Evolutionary conservation across 495 filamentous ascomycete species (phyloP).

Genomic region (Venustampulla echinocandica): DNA sequence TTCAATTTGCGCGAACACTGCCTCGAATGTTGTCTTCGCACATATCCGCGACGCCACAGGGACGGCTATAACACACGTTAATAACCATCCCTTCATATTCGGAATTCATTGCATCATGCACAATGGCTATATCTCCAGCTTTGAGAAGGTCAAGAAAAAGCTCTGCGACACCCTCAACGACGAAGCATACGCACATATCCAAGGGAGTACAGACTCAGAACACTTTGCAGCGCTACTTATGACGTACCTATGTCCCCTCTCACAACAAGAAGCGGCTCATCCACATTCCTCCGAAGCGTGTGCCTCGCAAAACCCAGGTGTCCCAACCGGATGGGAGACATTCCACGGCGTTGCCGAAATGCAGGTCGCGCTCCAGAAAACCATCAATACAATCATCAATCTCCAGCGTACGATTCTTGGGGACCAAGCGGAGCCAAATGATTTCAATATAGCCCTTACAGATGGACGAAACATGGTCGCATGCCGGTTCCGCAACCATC

Average conservation of each 20-base stretch:
- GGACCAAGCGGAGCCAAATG: constrained; percentile 28
- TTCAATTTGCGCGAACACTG: constrained; percentile 33
- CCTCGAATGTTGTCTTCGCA: constrained; percentile 32
- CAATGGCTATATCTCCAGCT: constrained; percentile 38
- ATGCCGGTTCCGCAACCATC: constrained; percentile 38
- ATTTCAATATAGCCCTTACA: constrained; percentile 34
- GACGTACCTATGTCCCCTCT: constrained; percentile 31
- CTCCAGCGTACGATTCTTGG: constrained; percentile 33
- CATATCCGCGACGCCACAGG: constrained; percentile 38
- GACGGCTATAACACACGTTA: constrained; percentile 34
- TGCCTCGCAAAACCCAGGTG: not conserved
- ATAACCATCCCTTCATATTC: constrained; percentile 45
- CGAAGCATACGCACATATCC: constrained; percentile 35
- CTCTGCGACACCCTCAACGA: constrained; percentile 31
- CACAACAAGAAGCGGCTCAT: constrained; percentile 5
- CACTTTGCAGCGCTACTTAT: constrained; percentile 43
- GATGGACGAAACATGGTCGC: constrained; percentile 35
- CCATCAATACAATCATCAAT: constrained; percentile 31
- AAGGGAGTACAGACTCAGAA: constrained; percentile 41
- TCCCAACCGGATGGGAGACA: constrained; percentile 29
- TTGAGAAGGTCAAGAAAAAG: constrained; percentile 31
- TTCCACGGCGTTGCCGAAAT: constrained; percentile 31
- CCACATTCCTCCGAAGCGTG: constrained; percentile 3
- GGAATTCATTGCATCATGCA: constrained; percentile 43
- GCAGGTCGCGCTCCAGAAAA: constrained; percentile 31